phyloP scores from a whole-genome alignment of 768 basidiomycete genomes.

The Phanerochaete carnosa region DNA sequence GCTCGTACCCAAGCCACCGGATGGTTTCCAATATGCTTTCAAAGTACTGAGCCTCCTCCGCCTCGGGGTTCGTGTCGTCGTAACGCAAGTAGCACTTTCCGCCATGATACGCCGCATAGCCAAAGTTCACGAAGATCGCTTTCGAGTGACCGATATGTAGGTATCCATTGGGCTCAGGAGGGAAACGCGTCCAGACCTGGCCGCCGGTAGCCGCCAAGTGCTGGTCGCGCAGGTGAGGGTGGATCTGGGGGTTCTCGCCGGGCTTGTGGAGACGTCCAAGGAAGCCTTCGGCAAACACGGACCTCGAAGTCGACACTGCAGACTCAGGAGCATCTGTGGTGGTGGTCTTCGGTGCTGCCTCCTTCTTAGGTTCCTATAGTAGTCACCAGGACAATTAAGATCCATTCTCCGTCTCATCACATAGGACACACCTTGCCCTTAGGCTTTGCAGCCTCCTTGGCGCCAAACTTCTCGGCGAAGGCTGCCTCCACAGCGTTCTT shows the following conservation, averaged over 20 bases:
- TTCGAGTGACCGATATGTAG: slow-evolving; percentile 97
- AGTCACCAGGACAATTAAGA: background rate
- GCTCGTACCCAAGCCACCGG: slow-evolving; percentile 96
- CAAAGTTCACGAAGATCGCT: slow-evolving; percentile 97
- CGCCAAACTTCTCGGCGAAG: slow-evolving; percentile 67
- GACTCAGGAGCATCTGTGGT: slow-evolving; percentile 33
- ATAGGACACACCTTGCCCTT: slow-evolving; percentile 55
- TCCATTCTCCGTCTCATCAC: background rate
- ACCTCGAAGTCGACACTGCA: slow-evolving; percentile 40
- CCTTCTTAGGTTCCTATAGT: slow-evolving; percentile 50
- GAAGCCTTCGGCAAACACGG: slow-evolving; percentile 94
- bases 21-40: slow-evolving; percentile 95
- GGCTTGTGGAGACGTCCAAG: slow-evolving; percentile 89
- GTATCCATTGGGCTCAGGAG: slow-evolving; percentile 97
- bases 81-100: slow-evolving; percentile 93
- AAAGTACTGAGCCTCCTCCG: slow-evolving; percentile 94
- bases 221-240: slow-evolving; percentile 69
- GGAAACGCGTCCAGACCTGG: slow-evolving; percentile 91
- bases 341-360: slow-evolving; percentile 26
- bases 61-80: slow-evolving; percentile 98
- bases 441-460: slow-evolving; percentile 61
- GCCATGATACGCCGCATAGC: slow-evolving; percentile 93
- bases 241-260: slow-evolving; percentile 88
- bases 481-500: slow-evolving; percentile 76
- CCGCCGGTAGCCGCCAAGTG: slow-evolving; percentile 82